Base-by-base conservation (phyloP, 768 basidiomycete genomes). In the Leccinum uliginosum region DNA sequence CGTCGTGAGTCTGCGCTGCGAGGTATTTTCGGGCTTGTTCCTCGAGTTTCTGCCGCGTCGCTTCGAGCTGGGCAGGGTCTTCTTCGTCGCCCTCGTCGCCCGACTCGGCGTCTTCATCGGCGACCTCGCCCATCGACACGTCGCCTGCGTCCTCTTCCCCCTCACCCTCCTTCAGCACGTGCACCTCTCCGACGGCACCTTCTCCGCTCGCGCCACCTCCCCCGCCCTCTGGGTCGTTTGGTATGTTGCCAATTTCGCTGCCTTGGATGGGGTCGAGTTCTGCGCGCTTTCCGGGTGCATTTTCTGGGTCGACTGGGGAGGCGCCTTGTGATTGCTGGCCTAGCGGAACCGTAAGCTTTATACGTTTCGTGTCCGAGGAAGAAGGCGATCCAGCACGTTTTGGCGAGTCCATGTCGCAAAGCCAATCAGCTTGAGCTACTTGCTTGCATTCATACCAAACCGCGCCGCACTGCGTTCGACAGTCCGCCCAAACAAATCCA, bases 1-100 rank as follows among this genome's bases (percentile, higher is more conserved):
- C n/a, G n/a, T n/a, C n/a, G n/a, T n/a, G n/a, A n/a, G n/a, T 96
- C 73, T 99, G 97, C 0, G 93, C 91, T 0, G 95, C 94, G 45
- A 99, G 89, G 70, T 98, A 98, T 66, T 95, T 92, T 54, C 86
- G 86, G 52, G 88, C 94, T 70, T 89, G 92, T 66, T 89, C 91
- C 67, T 92, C 93, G 51, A 89, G 84, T 32, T 84, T 83, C 56
- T 82, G 76, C 62, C 90, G 84, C 64, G 87, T 89, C 11, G 86
- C 90, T 71, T 91, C 91, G 43, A 89, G 77, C 64, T 89, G 87
- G 5, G 88, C 89, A 3, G 88, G 85, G 73, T 93, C 91, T 66
- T 92, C 91, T 44, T 89, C 90, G 69, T 93, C 90, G 62, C 83
- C 85, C 58, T 91, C 89, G 59, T 91, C 91, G 8, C 75, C 87